Percentiles rank a stretch among this genome's conserved stretches.
phyloP scores from a whole-genome alignment of 2,329 filamentous ascomycete species.

The Metarhizium guizhouense region DNA sequence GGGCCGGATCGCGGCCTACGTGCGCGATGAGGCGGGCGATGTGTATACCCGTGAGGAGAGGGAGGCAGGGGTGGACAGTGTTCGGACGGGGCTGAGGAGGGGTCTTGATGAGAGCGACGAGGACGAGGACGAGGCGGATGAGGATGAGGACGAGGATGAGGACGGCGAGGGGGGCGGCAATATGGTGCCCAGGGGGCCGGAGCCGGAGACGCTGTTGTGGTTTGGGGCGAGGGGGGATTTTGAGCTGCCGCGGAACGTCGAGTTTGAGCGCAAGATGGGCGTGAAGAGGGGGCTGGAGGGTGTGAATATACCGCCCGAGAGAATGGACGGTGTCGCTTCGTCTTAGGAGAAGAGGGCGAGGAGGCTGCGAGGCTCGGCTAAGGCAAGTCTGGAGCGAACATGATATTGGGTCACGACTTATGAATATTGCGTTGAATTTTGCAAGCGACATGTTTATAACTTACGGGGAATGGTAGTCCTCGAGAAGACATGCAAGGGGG shows the following conservation, averaged over 20 bases:
- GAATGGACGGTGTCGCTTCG: slow-evolving; percentile 9
- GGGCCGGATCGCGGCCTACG: slow-evolving; percentile 31
- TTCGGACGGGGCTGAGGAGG: slow-evolving; percentile 60
- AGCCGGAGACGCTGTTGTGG: slow-evolving; percentile 40
- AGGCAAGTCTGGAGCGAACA: not conserved
- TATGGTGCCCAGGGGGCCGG: slow-evolving; percentile 23
- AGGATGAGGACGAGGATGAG: slow-evolving; percentile 15
- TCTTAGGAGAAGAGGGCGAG: slow-evolving; percentile 39
- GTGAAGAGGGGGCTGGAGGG: slow-evolving; percentile 24
- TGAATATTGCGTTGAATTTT: not conserved
- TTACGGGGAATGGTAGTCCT: too few relatives aligned
- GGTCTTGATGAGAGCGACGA: slow-evolving; percentile 42
- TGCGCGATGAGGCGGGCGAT: slow-evolving; percentile 39
- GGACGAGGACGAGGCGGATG: slow-evolving; percentile 46
- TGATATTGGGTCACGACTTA: not conserved
- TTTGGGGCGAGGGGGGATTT: slow-evolving; percentile 35
- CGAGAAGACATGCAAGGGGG: too few relatives aligned
- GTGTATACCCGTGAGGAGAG: slow-evolving; percentile 66
- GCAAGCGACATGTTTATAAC: not conserved
- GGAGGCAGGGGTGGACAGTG: slow-evolving; percentile 55
- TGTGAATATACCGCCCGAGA: slow-evolving; percentile 22
- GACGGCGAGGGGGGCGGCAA: slow-evolving; percentile 12
- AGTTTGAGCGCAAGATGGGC: slow-evolving; percentile 28
- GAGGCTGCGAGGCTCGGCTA: slow-evolving; percentile 3
- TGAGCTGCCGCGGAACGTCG: slow-evolving; percentile 35